phyloP scores from a whole-genome alignment of 2,329 filamentous ascomycete genomes.

The Aspergillus sp. region DNA sequence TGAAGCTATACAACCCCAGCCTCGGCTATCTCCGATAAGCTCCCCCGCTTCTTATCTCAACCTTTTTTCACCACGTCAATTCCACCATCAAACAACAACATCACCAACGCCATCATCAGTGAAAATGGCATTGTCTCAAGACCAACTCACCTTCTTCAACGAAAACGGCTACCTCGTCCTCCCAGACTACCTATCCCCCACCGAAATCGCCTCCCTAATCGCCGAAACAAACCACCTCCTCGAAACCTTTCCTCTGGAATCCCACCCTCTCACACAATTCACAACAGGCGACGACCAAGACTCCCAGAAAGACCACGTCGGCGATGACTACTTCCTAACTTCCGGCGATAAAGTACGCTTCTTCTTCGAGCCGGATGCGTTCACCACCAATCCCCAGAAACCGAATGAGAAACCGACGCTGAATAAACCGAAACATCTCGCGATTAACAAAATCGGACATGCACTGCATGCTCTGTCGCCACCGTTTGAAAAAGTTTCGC shows the following conservation, averaged over 20 bases:
- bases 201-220: conserved; percentile 63
- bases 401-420: conserved; percentile 51
- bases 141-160: conserved; percentile 66
- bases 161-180: conserved; percentile 87
- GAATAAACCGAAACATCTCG: conserved; percentile 68
- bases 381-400: conserved; percentile 42
- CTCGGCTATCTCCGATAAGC: conserved; percentile 12
- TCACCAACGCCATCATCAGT: neutral
- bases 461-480: conserved; percentile 63
- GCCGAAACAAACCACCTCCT: conserved; percentile 69
- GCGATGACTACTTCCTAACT: conserved; percentile 87
- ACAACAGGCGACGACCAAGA: conserved; percentile 64
- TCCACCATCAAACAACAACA: neutral
- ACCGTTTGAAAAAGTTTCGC: conserved; percentile 55
- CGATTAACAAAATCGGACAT: conserved; percentile 87
- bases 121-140: conserved; percentile 51
- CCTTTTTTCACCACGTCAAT: neutral
- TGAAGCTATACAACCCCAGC: neutral
- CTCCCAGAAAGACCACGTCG: conserved; percentile 61
- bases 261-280: conserved; percentile 91
- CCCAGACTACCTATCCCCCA: conserved; percentile 62
- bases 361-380: conserved; percentile 96
- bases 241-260: conserved; percentile 64
- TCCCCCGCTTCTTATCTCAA: conserved; percentile 13
- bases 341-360: conserved; percentile 90